A percentile compares a stretch with the other conserved stretches of the same genome.
Evolutionary conservation across 2,329 filamentous ascomycete genomes (phyloP).

Genomic region (Rutstroemia sp.): DNA sequence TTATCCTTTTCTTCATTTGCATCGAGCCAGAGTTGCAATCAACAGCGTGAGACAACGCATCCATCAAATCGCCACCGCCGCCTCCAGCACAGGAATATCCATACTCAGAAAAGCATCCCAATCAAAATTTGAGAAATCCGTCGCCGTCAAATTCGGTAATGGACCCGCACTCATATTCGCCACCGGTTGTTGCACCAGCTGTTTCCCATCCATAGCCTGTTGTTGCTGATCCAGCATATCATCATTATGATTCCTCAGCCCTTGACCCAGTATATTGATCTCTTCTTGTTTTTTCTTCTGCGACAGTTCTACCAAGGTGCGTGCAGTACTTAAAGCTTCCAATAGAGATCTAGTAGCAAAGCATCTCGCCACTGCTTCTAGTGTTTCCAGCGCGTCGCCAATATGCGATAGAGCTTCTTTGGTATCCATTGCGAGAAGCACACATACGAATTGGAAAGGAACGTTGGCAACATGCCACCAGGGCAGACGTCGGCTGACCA

Average conservation of each 20-base stretch:
- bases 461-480: conserved; percentile 21
- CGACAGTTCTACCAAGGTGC: conserved; percentile 16
- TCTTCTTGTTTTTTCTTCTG: conserved; percentile 14
- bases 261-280: not conserved
- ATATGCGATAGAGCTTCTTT: conserved; percentile 16
- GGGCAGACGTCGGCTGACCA: conserved; percentile 10
- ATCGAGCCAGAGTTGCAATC: not conserved
- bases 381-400: conserved; percentile 15
- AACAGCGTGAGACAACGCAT: not conserved
- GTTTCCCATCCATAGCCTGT: not conserved
- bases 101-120: conserved; percentile 7
- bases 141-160: not conserved
- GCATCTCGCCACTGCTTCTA: conserved; percentile 12
- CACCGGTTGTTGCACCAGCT: not conserved
- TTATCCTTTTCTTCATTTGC: no score
- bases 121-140: conserved; percentile 4
- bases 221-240: not conserved
- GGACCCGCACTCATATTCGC: not conserved
- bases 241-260: not conserved
- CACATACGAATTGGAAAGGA: conserved; percentile 19
- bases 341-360: conserved; percentile 15
- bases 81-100: conserved; percentile 8
- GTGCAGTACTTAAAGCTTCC: conserved; percentile 17
- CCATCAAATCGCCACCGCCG: not conserved
- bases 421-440: conserved; percentile 17